These are phyloP conservation scores for Penicillium concentricum DNA, from an alignment of 2,329 filamentous ascomycete genomes.

Conservation along the genomic window DNA sequence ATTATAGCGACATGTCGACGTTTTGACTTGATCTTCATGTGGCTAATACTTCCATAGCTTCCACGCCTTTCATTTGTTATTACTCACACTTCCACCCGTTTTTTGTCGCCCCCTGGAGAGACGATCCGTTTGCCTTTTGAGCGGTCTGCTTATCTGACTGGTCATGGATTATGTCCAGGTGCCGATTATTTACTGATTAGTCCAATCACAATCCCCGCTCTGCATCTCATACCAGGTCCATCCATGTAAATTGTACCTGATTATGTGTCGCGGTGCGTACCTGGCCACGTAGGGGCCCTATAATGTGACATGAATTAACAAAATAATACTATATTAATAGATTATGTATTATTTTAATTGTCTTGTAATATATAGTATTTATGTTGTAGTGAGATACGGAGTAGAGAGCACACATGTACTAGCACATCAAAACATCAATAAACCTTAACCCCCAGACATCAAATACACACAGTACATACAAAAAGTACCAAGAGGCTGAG, in stretches of 20 bases:
- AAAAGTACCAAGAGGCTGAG: background rate
- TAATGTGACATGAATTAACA: background rate
- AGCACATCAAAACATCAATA: background rate
- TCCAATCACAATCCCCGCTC: conserved; percentile 11
- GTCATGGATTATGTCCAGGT: background rate
- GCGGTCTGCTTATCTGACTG: conserved; percentile 18
- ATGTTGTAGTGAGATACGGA: too few relatives aligned
- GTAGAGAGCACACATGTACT: background rate
- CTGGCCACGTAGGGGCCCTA: conserved; percentile 16
- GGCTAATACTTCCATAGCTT: background rate
- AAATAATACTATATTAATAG: background rate
- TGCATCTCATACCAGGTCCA: conserved; percentile 15
- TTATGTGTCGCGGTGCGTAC: conserved; percentile 9
- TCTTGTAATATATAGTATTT: background rate
- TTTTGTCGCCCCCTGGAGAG: conserved; percentile 1
- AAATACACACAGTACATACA: background rate
- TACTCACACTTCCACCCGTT: background rate
- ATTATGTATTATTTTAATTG: background rate
- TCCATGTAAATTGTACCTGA: conserved; percentile 19
- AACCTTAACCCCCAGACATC: background rate
- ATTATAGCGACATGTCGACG: conserved; percentile 15
- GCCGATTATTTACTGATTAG: background rate
- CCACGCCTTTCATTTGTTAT: background rate
- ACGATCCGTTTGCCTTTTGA: conserved; percentile 20
- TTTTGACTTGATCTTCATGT: conserved; percentile 16